Base-by-base conservation (phyloP, 2,329 filamentous ascomycete species). In the Fusarium heterosporum region DNA sequence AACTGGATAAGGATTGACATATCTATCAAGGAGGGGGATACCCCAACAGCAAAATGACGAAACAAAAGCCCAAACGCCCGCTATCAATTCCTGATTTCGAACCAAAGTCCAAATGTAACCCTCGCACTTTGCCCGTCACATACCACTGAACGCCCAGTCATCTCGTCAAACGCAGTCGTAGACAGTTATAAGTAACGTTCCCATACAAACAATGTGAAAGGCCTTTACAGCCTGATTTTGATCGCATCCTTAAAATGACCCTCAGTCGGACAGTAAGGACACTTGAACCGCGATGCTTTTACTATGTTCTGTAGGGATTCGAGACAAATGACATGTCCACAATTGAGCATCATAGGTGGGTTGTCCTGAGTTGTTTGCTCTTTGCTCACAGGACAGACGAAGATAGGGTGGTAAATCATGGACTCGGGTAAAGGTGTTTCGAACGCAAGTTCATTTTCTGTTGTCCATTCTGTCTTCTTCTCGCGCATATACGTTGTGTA, bases 361-460 rank as follows among this genome's bases (percentile, higher is more conserved):
- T 99, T 99, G 25, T 85, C 81, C 73, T 97, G 93, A 0, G 95
- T 99, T 0, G 92, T 93, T 78, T 99, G 96, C 76, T 97, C 96
- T 78, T 98, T 98, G 73, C 91, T 94, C 7, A 99, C 96, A 0
- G 96, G 96, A 75, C 96, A 99, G 40, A 99, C 96, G 76, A 99
- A 99, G 75, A 99, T 97, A 55, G 92, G 92, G 78, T 99, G 96
- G 82, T 97, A 99, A 47, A 89, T 82, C 85, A 88, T 88, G 68
- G 82, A 84, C 48, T 78, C 75, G 1, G 87, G 86, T 3, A 89
- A 79, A 3, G 87, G 84, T 2, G 87, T 89, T 72, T 92, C 85
- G 75, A 94, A 96, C 0, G 95, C 93, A 17, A 99, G 83, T 78
- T 99, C 96, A 74, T 96, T 90, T 62, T 91, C 87, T 6, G 93